These are phyloP conservation scores for Smittium culicis DNA, from an alignment of 371 early-diverging fungal species.

Conservation along the genomic window DNA sequence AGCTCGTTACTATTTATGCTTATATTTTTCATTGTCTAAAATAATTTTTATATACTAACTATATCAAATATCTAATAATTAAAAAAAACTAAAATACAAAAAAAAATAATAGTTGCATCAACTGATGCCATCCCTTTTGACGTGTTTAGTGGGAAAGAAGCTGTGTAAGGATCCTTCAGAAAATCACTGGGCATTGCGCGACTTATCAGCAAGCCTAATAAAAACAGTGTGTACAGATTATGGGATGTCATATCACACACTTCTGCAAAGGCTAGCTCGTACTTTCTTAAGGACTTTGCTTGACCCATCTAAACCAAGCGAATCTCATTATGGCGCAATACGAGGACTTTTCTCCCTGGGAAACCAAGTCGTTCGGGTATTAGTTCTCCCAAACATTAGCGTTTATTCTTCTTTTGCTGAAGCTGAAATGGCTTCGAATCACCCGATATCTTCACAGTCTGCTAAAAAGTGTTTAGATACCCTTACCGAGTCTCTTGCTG, in stretches of 20 bases:
- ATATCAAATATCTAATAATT: no score
- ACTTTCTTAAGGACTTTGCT: constrained; percentile 77
- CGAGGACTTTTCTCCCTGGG: constrained; percentile 65
- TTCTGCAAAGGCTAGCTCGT: constrained; percentile 76
- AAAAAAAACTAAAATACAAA: constrained; percentile 7
- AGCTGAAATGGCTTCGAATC: constrained; percentile 13
- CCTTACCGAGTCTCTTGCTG: neutral
- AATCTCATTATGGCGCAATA: constrained; percentile 82
- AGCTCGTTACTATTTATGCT: constrained; percentile 1
- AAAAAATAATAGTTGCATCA: constrained; percentile 68
- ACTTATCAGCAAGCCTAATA: constrained; percentile 56
- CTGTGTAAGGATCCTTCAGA: constrained; percentile 43
- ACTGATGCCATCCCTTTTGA: constrained; percentile 88
- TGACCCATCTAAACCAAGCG: constrained; percentile 65
- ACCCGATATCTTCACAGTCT: neutral
- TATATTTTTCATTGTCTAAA: no score
- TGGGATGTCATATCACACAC: constrained; percentile 61
- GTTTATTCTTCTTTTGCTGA: constrained; percentile 25
- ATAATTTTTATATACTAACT: no score
- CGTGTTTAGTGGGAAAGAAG: constrained; percentile 86
- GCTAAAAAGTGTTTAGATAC: neutral
- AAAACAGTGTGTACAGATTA: constrained; percentile 56
- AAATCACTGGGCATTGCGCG: constrained; percentile 75
- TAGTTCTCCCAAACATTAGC: constrained; percentile 57
- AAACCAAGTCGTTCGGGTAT: constrained; percentile 51